Evolutionary conservation across 2,329 filamentous ascomycete genomes (phyloP), one percentile per base, ranked within the genome.

Genomic region (Plenodomus tracheiphilus): DNA sequence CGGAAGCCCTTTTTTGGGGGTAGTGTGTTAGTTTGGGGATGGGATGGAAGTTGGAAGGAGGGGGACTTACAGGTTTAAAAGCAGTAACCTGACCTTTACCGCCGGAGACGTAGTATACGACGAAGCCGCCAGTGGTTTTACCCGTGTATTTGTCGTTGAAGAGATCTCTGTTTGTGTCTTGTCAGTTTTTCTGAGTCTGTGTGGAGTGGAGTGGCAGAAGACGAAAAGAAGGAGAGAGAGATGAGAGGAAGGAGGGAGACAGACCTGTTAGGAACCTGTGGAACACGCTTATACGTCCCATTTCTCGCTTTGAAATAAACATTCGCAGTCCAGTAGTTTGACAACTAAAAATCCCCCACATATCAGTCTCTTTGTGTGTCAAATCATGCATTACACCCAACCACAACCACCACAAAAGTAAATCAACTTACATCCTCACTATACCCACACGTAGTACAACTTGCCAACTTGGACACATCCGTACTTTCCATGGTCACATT

Each of bases 61-160:
- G 1, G 19, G 9, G 15, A 32, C 56, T 46, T 45, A 56, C 51
- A 3, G 59, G 51, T 44, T 60, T 75, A 62, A 79, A 78, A 0
- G 76, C 76, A 0, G 75, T 77, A 1, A 76, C 73, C 16, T 72
- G 70, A 11, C 67, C 61, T 4, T 66, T 70, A 1, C 65, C 67
- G 1, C 73, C 71, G 5, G 75, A 75, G 30, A 78, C 74, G 51
- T 79, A 79, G 69, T 79, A 79, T 8, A 79, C 75, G 0, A 74
- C 75, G 48, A 77, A 72, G 5, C 75, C 75, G 1, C 76, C 76
- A 2, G 66, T 60, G 2, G 66, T 69, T 28, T 62, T 55, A 1
- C 56, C 57, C 1, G 66, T 69, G 51, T 65, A 69, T 38, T 60
- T 66, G 42, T 69, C 66, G 22, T 59, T 56, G 55, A 69, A 69